Evolutionary conservation across 2,329 filamentous ascomycete species (phyloP), one percentile per base, ranked within the genome.

Genomic region (Pseudopithomyces maydicus): DNA sequence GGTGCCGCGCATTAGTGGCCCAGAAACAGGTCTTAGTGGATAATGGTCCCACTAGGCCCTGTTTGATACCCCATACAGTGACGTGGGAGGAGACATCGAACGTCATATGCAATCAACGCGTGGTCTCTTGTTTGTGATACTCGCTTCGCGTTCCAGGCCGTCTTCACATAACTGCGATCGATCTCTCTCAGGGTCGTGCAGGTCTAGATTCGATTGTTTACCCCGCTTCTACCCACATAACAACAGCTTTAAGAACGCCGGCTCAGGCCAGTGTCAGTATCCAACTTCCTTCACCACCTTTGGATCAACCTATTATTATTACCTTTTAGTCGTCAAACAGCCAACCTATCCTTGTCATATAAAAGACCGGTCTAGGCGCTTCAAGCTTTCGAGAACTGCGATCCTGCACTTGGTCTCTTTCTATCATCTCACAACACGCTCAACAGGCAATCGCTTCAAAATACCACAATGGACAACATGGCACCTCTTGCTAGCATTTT

Each of bases 401-500:
- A 29, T 14, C 44, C 12, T 1, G 20, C 6, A 3, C 6, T 35
- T 19, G n/a, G n/a, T 3, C 38, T 23, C 36, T 43, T 19, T 32
- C 48, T 7, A 38, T n/a, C 33, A 17, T 3, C 11, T n/a, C n/a
- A 22, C 33, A 10, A 26, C 3, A 22, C 19, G 14, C 6, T 26
- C 41, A n/a, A 46, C 41, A n/a, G 23, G 19, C 22, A 14, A 22
- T 14, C 20, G 14, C 20, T 14, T 10, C n/a, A 12, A 6, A 42
- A 12, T 10, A n/a, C 6, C 20, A 20, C 32, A 15, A 54, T 42
- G 52, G 32, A 54, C 44, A 55, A 23, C 42, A 76, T 76, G 71
- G 32, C 14, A 32, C 67, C 68, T 29, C 71, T 81, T 20, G 62
- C 78, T 15, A 72, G 80, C 11, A 75, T 66, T 33, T 56, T 81